Evolutionary conservation across 805 yeast species (phyloP), one percentile per base, ranked within the genome.

Genomic region (Komagataella mondaviorum): DNA sequence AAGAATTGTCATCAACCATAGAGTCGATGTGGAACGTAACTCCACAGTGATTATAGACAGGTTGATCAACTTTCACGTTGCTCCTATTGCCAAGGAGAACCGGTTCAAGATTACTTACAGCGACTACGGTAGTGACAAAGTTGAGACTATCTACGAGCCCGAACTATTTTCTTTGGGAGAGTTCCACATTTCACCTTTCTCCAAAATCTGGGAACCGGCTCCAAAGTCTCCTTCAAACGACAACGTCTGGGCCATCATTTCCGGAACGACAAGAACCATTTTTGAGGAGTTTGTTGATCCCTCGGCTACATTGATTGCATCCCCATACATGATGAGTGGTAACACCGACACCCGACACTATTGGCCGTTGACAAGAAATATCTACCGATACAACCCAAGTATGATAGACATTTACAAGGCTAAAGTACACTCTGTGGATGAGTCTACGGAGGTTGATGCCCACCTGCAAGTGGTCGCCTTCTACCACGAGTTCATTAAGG

Each of bases 341-440:
- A 80, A 81, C 61, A 81, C 86, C 2, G 86, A 81, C 61, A 79
- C 85, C 10, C 71, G 72, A 55, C 68, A 75, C 56, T 81, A 81
- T 62, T 78, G 83, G 81, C 63, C 70, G 50, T 67, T 81, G 59
- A 71, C 82, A 14, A 67, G 65, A 51, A 71, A 78, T 60, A 78
- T 80, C 52, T 80, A 71, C 67, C 71, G 86, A 57, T 80, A 72
- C 61, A 69, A 72, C 45, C 82, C 85, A 7, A 48, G 54, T 8
- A 53, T 53, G n/a, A 47, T 53, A 3, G 53, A 53, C 14, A 30
- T 50, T 16, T 23, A 56, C 30, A 67, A 65, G 44, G 62, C 62
- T 46, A 65, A 71, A 46, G 65, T 72, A 39, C 90, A 84, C 64
- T 77, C 85, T 23, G 83, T 82, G 16, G 75, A 83, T 60, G 90